A percentile compares a stretch with the other conserved stretches of the same genome.
phyloP scores from a whole-genome alignment of 352 stramenopile species.

The Detonula confervacea region DNA sequence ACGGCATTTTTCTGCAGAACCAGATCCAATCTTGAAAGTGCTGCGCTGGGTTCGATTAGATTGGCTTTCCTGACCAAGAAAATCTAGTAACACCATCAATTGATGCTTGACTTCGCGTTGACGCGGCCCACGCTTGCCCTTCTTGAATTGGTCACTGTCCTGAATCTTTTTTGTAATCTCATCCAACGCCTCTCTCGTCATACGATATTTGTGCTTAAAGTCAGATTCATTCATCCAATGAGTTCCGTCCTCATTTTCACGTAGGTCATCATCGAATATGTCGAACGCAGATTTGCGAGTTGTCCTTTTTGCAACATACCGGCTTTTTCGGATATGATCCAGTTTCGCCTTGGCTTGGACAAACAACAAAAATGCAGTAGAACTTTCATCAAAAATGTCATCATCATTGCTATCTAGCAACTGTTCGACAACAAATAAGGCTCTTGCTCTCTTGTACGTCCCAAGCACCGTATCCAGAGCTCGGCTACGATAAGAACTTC shows the following conservation, averaged over 20 bases:
- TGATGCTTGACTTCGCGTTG: constrained; percentile 29
- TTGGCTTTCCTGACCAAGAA: constrained; percentile 18
- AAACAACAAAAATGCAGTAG: neutral
- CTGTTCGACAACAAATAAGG: neutral
- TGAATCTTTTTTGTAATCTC: constrained; percentile 11
- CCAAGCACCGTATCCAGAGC: neutral
- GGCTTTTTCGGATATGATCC: neutral
- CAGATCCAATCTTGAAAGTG: neutral
- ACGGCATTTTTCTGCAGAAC: neutral
- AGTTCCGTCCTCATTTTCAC: neutral
- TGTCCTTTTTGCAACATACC: neutral
- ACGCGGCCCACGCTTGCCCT: neutral
- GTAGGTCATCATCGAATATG: neutral
- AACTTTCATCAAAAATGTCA: no score
- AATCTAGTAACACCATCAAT: constrained; percentile 32
- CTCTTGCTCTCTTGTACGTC: neutral
- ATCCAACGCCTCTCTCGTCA: constrained; percentile 11
- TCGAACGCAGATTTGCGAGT: neutral
- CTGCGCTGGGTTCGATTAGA: neutral
- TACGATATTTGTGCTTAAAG: neutral
- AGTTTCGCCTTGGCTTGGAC: neutral
- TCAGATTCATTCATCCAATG: neutral
- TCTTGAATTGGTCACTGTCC: constrained; percentile 16
- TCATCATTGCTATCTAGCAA: neutral
- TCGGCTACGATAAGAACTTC: neutral